phyloP scores from a whole-genome alignment of 768 basidiomycete species.

The Hypholoma sublateritium region DNA sequence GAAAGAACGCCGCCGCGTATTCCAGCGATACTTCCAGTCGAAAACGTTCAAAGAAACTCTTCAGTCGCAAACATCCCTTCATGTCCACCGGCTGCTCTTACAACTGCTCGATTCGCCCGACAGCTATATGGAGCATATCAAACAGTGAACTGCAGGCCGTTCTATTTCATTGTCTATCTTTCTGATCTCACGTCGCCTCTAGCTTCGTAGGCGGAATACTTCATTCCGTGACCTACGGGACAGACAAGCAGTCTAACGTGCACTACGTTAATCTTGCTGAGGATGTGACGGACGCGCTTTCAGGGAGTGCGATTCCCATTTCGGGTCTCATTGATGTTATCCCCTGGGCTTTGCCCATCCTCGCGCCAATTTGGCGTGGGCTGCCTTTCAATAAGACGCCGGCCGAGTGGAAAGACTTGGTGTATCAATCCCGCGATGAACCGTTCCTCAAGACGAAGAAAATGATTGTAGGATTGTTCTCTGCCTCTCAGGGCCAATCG shows the following conservation, averaged over 20 bases:
- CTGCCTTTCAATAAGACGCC: constrained; percentile 49
- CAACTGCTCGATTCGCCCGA: constrained; percentile 32
- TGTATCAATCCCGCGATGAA: constrained; percentile 31
- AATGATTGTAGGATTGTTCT: constrained; percentile 9
- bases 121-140: constrained; percentile 30
- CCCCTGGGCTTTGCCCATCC: constrained; percentile 35
- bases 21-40: constrained; percentile 38
- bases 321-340: constrained; percentile 38
- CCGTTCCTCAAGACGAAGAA: constrained; percentile 27
- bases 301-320: constrained; percentile 31
- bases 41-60: constrained; percentile 23
- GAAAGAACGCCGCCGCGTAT: constrained; percentile 37
- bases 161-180: not conserved
- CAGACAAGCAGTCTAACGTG: constrained; percentile 35
- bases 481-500: not conserved
- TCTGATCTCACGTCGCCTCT: not conserved
- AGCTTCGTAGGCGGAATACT: constrained; percentile 40
- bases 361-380: constrained; percentile 46
- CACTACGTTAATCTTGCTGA: constrained; percentile 40
- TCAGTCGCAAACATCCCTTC: constrained; percentile 23
- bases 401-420: constrained; percentile 34
- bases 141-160: constrained; percentile 29
- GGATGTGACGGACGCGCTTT: constrained; percentile 27
- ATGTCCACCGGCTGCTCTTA: constrained; percentile 28
- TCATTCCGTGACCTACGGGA: constrained; percentile 42